phyloP scores from a whole-genome alignment of 305 asterid species.

The Striga hermonthica region DNA sequence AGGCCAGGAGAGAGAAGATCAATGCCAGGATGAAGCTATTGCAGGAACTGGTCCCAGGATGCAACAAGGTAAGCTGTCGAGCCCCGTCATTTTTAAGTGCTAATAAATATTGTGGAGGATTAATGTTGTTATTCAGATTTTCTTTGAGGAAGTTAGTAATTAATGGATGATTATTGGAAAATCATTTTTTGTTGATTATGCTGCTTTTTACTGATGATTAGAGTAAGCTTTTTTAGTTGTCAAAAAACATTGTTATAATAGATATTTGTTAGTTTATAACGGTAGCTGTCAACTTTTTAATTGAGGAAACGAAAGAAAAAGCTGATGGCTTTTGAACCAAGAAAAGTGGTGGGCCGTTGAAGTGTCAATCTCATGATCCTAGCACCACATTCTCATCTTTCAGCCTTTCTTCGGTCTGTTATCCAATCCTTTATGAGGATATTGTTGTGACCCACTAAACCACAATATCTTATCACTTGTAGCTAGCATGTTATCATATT shows the following conservation, averaged over 20 bases:
- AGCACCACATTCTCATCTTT: conserved; percentile 39
- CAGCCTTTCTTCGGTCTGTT: conserved; percentile 41
- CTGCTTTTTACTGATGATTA: conserved; percentile 35
- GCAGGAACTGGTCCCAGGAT: conserved; percentile 99
- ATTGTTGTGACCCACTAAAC: conserved; percentile 32
- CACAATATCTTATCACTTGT: conserved; percentile 11
- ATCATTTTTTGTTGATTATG: conserved; percentile 22
- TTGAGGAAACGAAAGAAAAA: conserved; percentile 37
- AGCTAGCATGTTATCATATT: conserved; percentile 23
- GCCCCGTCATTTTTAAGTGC: conserved; percentile 29
- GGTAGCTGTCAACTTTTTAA: conserved; percentile 58
- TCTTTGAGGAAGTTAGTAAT: conserved; percentile 24
- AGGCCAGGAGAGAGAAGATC: conserved; percentile 99
- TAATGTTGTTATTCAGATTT: conserved; percentile 23
- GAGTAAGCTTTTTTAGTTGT: conserved; percentile 31
- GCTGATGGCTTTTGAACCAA: conserved; percentile 55
- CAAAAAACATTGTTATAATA: conserved; percentile 3
- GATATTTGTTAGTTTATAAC: conserved; percentile 29
- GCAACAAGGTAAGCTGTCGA: conserved; percentile 82
- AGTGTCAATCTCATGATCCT: conserved; percentile 52
- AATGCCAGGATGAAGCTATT: conserved; percentile 96
- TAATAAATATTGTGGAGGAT: conserved; percentile 16
- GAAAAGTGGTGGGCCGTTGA: conserved; percentile 60
- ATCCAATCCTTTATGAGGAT: conserved; percentile 40
- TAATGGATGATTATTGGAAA: conserved; percentile 30